Evolutionary conservation across 2,329 filamentous ascomycete genomes (phyloP).

Genomic region (Epichloe elymi): DNA sequence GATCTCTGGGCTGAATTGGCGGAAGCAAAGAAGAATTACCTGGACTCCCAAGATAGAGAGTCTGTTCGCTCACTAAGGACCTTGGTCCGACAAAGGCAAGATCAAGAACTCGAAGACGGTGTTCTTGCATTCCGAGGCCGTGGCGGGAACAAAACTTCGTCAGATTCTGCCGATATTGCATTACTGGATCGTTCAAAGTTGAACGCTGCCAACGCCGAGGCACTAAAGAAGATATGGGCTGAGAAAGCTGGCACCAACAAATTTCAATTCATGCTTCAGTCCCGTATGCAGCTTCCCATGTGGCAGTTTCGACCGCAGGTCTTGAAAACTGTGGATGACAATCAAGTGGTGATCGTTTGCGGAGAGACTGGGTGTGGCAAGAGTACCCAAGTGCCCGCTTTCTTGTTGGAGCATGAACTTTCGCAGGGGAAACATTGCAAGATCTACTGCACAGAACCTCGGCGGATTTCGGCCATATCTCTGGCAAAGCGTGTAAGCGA

Average conservation of each 20-base stretch:
- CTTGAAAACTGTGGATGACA: conserved; percentile 58
- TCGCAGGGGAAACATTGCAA: conserved; percentile 71
- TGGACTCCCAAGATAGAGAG: conserved; percentile 57
- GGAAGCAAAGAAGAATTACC: conserved; percentile 53
- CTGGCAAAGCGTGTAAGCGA: conserved; percentile 86
- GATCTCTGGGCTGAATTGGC: conserved; percentile 75
- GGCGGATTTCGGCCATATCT: conserved; percentile 91
- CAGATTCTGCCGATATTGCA: conserved; percentile 36
- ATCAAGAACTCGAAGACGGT: conserved; percentile 58
- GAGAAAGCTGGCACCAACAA: conserved; percentile 42
- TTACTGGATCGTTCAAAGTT: conserved; percentile 30
- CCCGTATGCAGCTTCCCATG: conserved; percentile 74
- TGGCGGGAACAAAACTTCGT: conserved; percentile 29
- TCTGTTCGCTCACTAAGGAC: conserved; percentile 54
- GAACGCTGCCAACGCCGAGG: conserved; percentile 28
- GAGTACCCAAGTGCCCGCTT: conserved; percentile 93
- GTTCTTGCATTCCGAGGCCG: conserved; percentile 66
- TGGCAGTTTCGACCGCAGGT: conserved; percentile 74
- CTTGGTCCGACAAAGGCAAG: conserved; percentile 54
- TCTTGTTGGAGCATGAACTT: conserved; percentile 81
- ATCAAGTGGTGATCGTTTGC: conserved; percentile 86
- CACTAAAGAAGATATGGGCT: conserved; percentile 45
- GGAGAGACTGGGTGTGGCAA: conserved; percentile 97
- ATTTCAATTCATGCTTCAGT: conserved; percentile 69
- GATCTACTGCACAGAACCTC: conserved; percentile 88